Base-by-base conservation (phyloP, 164 flowering plant genomes). In the Saururus chinensis region DNA sequence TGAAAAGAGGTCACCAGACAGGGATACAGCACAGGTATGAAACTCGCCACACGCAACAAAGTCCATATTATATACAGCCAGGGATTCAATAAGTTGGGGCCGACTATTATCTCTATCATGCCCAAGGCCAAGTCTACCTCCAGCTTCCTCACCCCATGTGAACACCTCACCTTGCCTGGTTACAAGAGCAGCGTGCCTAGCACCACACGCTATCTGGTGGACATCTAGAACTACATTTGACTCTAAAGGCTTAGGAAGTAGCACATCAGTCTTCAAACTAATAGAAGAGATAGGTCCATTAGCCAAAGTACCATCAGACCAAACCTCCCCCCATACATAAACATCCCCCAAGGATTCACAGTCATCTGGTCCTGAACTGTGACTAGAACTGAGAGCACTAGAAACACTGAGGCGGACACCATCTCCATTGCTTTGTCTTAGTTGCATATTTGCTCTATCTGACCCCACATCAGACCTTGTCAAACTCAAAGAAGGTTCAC, bases 161-260 rank as follows among this genome's bases (percentile, higher is more conserved):
- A 89, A 89, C 64, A 92, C 91, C 74, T 89, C 96, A 24, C 96
- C 96, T 72, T 88, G 96, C 68, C 85, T 84, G 13, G 96, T 89
- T 40, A 89, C 95, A 51, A 89, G 82, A 56, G 95, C 89, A 61
- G 85, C 76, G 70, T 92, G 98, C 42, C 89, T 76, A 59, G 73
- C 85, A 57, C 96, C 98, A 72, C 90, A 85, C 56, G 88, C 77
- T 64, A 92, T 85, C 70, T 87, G 89, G 58, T 80, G 83, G 65
- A 89, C 92, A 79, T 89, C 98, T 63, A 87, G 81, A 54, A 92
- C 91, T 59, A 86, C 85, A 69, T 79, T 84, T 23, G 98, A 75
- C 54, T 92, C 96, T 24, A 92, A 67, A 22, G 83, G 77, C 74
- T 72, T 87, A 3, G 98, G 98, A 71, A 71, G 80, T 42, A 88